phyloP scores from a whole-genome alignment of 805 yeast genomes.

The Torulaspora delbrueckii region DNA sequence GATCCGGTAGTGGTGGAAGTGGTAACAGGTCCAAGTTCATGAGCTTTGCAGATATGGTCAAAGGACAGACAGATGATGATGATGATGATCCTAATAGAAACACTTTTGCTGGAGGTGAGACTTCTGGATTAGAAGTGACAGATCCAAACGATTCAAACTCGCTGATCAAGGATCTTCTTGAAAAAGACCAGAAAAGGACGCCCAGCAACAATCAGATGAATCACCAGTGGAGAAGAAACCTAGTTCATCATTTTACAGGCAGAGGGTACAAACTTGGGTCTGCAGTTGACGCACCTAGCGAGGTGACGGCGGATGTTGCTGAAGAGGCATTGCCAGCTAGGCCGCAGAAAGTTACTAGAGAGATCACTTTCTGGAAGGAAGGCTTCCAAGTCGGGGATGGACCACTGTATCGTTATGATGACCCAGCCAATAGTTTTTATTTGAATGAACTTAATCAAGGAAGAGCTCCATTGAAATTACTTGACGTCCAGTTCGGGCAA shows the following conservation, averaged over 20 bases:
- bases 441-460: constrained; percentile 81
- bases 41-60: constrained; percentile 38
- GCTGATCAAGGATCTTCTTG: constrained; percentile 52
- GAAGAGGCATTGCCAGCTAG: constrained; percentile 23
- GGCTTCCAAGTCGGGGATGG: constrained; percentile 97
- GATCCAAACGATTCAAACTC: constrained; percentile 53
- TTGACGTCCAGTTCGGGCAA: constrained; percentile 84
- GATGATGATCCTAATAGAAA: constrained; percentile 56
- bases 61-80: constrained; percentile 37
- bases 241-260: constrained; percentile 38
- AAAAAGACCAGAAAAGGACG: constrained; percentile 64
- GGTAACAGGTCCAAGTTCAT: constrained; percentile 32
- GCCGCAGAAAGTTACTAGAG: constrained; percentile 59
- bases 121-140: constrained; percentile 74
- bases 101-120: constrained; percentile 63
- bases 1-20: constrained; percentile 3
- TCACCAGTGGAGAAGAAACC: constrained; percentile 23
- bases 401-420: constrained; percentile 77
- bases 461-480: constrained; percentile 78
- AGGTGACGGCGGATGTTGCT: constrained; percentile 38
- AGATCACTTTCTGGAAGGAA: constrained; percentile 91
- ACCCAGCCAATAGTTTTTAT: constrained; percentile 78
- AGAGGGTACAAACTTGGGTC: constrained; percentile 42
- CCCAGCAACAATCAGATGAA: constrained; percentile 40
- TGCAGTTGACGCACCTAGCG: constrained; percentile 32